Conservation (phyloP, 2,329 filamentous ascomycete genomes). For the Lasiodiplodia sp. region DNA sequence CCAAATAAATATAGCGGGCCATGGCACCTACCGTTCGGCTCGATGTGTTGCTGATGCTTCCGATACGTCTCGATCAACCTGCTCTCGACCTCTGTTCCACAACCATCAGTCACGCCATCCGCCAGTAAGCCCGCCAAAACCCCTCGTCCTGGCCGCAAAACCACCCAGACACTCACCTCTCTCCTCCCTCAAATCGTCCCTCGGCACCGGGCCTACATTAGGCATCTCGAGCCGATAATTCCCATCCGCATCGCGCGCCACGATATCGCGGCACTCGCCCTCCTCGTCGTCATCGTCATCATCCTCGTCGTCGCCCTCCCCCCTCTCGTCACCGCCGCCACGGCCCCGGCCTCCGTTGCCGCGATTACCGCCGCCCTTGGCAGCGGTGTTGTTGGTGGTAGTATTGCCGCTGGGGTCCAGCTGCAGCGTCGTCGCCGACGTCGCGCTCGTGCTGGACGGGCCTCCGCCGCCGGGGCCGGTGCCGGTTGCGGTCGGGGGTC, state of each 20-base stretch:
- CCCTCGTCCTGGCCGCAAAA: neutral
- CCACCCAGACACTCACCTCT: conserved; percentile 31
- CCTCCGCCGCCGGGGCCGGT: neutral
- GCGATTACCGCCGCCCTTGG: neutral
- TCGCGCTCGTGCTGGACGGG: conserved; percentile 31
- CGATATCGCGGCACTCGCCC: conserved; percentile 53
- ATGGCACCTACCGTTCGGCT: conserved; percentile 32
- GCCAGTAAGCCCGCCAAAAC: too few relatives aligned
- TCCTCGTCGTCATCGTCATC: conserved; percentile 31
- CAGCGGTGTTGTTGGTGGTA: too few relatives aligned
- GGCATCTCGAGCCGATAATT: conserved; percentile 35
- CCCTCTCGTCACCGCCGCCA: too few relatives aligned
- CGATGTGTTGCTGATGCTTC: conserved; percentile 42
- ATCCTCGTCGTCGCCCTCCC: neutral
- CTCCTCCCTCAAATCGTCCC: conserved; percentile 42
- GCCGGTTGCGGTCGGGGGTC: conserved; percentile 34
- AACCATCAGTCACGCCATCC: neutral
- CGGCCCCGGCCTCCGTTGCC: neutral
- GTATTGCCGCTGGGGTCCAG: conserved; percentile 1
- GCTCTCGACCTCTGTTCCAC: conserved; percentile 41
- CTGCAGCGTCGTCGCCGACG: conserved; percentile 30
- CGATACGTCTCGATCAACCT: conserved; percentile 44
- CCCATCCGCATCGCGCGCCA: conserved; percentile 57
- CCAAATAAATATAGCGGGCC: neutral
- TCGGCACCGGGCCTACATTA: conserved; percentile 5